Conservation (phyloP, 106 monocot species). For the Allium cepa region DNA sequence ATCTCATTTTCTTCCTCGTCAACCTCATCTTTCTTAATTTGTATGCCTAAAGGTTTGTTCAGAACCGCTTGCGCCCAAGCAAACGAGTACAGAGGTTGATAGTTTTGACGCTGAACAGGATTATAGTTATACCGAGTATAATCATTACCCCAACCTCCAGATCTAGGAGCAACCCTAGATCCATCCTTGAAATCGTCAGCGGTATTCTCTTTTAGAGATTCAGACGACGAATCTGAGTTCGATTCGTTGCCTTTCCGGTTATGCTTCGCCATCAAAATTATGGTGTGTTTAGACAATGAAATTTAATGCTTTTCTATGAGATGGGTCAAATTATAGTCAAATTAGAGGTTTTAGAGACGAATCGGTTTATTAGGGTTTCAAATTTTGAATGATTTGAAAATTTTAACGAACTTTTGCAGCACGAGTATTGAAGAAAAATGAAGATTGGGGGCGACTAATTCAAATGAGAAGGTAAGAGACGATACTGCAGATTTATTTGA, state of each 20-base stretch:
- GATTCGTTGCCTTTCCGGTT: constrained; percentile 15
- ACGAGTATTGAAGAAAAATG: not conserved
- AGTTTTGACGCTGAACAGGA: constrained; percentile 27
- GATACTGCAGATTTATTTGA: too few species aligned
- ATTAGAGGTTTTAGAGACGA: not conserved
- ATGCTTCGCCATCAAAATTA: constrained; percentile 9
- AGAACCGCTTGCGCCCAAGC: constrained; percentile 97
- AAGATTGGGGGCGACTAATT: not conserved
- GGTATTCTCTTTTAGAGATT: constrained; percentile 51
- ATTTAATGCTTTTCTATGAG: not conserved
- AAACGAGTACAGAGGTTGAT: constrained; percentile 53
- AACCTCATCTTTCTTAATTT: constrained; percentile 8
- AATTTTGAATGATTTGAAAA: not conserved
- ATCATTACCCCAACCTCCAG: constrained; percentile 53
- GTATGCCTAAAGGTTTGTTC: constrained; percentile 77
- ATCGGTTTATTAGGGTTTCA: constrained; percentile 4
- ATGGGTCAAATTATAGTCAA: not conserved
- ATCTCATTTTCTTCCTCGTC: constrained; percentile 10
- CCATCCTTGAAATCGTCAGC: constrained; percentile 48
- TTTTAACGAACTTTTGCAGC: not conserved
- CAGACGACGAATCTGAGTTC: constrained; percentile 23
- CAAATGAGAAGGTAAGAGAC: not conserved
- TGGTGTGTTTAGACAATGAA: constrained; percentile 3
- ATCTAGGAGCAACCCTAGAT: constrained; percentile 15
- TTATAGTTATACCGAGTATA: constrained; percentile 16